A percentile compares a stretch with the other conserved stretches of the same genome.
Evolutionary conservation across 148 eudicot genomes (phyloP).

Genomic region (Vaccinium corymbosum): DNA sequence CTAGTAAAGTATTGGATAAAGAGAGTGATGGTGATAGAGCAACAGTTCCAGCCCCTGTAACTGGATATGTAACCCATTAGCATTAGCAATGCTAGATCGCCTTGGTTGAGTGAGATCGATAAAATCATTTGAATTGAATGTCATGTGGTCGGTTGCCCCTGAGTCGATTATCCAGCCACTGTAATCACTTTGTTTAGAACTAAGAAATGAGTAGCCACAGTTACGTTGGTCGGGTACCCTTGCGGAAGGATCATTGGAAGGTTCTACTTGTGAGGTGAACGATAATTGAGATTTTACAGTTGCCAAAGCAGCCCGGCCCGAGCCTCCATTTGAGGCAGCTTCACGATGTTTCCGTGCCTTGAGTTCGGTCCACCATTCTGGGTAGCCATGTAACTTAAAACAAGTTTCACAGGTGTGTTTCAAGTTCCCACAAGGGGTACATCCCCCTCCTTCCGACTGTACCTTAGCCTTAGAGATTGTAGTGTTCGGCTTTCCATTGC

Average conservation of each 20-base stretch:
- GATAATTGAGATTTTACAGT: not conserved
- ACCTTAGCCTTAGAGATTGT: not conserved
- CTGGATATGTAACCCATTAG: too few species aligned
- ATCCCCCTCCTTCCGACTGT: not conserved
- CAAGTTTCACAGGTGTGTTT: not conserved
- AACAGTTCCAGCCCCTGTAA: too few species aligned
- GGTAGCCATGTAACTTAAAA: conserved; percentile 3
- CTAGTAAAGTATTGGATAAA: too few species aligned
- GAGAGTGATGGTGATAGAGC: too few species aligned
- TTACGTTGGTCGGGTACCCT: not conserved
- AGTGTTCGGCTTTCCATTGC: not conserved
- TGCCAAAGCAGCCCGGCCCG: not conserved
- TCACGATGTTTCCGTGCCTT: not conserved
- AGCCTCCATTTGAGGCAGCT: not conserved
- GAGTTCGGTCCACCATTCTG: not conserved
- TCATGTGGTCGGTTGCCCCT: not conserved
- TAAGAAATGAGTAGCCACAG: not conserved
- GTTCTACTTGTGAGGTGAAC: not conserved
- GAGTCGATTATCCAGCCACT: not conserved
- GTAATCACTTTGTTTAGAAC: not conserved
- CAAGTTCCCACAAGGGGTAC: not conserved
- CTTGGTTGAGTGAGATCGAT: too few species aligned
- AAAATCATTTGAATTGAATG: not conserved
- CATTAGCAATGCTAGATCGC: too few species aligned
- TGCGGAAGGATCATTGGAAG: not conserved